A percentile compares a stretch with the other conserved stretches of the same genome.
Conservation (phyloP, 768 basidiomycete species). For the Rhodotorula diobovata region DNA sequence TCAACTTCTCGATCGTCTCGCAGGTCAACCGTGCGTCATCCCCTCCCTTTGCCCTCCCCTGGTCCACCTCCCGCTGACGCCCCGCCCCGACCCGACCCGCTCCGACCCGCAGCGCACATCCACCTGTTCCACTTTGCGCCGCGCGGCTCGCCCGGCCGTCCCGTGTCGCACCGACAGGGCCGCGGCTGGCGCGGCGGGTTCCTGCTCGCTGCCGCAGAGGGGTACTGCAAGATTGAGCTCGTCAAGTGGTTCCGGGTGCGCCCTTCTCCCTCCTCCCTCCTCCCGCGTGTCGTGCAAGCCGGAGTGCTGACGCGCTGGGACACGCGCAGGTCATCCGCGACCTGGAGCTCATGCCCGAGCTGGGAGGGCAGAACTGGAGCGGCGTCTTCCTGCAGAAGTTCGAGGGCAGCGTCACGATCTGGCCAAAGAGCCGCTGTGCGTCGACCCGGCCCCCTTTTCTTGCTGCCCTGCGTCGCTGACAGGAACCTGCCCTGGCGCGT, state of each 20-base stretch:
- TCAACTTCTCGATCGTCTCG: conserved; percentile 87
- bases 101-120: conserved; percentile 8
- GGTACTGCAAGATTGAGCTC: conserved; percentile 68
- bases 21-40: conserved; percentile 66
- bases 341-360: conserved; percentile 85
- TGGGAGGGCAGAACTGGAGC: conserved; percentile 93
- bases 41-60: no score
- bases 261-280: background rate
- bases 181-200: conserved; percentile 80
- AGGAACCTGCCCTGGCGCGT: no score
- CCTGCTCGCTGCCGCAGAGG: conserved; percentile 40
- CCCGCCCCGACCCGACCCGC: background rate
- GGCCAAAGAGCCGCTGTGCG: conserved; percentile 42
- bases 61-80: no score
- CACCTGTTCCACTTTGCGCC: conserved; percentile 37
- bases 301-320: no score
- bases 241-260: conserved; percentile 44
- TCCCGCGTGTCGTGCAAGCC: no score
- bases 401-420: conserved; percentile 48
- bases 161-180: conserved; percentile 87
- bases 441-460: background rate
- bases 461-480: background rate
- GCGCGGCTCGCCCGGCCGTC: conserved; percentile 78
- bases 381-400: conserved; percentile 93
- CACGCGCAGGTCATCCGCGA: conserved; percentile 75